Conservation (phyloP, 495 filamentous ascomycete genomes). For the Talaromyces stipitatus region DNA sequence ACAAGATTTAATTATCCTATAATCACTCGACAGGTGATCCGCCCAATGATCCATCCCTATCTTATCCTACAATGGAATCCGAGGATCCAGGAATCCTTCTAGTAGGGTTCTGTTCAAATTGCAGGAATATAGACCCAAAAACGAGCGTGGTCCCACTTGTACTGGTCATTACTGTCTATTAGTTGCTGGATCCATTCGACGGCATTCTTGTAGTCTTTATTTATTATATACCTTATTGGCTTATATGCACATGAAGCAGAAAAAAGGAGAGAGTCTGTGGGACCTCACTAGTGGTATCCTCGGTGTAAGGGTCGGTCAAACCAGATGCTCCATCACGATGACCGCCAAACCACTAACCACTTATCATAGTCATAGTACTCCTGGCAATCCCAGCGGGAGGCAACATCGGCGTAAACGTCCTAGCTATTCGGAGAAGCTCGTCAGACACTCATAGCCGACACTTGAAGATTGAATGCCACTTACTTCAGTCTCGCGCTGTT, state of each 20-base stretch:
- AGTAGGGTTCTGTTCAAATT: no score
- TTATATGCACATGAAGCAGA: no score
- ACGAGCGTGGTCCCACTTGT: conserved; percentile 17
- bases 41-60: no score
- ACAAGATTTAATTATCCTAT: no score
- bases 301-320: conserved; percentile 15
- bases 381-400: conserved; percentile 20
- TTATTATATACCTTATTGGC: no score
- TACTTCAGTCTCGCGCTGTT: conserved; percentile 22
- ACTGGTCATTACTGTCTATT: conserved; percentile 17
- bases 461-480: neutral
- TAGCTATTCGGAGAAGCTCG: conserved; percentile 7
- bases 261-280: neutral
- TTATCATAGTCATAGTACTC: conserved; percentile 16
- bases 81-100: no score
- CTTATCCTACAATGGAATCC: no score
- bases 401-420: conserved; percentile 17
- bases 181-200: conserved; percentile 22
- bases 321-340: conserved; percentile 20
- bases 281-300: conserved; percentile 16
- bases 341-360: conserved; percentile 20
- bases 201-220: conserved; percentile 19
- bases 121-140: conserved; percentile 23
- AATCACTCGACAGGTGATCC: no score
- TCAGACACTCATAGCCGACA: neutral